Evolutionary conservation across 306 rosid species (phyloP).

Genomic region (Leucaena leucocephala): DNA sequence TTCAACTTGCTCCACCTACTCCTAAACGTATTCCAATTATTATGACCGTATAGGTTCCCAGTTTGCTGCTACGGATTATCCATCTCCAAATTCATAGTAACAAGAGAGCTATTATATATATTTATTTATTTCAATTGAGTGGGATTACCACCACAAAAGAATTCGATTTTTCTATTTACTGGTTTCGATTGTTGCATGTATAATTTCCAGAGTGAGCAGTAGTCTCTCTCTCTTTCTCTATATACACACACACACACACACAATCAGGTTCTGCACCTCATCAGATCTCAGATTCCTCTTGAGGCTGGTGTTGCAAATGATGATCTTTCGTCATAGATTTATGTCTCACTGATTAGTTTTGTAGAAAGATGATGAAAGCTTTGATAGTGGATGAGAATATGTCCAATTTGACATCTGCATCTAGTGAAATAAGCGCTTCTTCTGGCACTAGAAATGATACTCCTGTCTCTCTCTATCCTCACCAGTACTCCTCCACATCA

Average conservation of each 20-base stretch:
- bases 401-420: slow-evolving; percentile 77
- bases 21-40: background rate
- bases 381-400: slow-evolving; percentile 57
- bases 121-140: background rate
- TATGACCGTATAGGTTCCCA: background rate
- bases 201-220: slow-evolving; percentile 20
- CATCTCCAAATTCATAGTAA: background rate
- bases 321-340: slow-evolving; percentile 6
- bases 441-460: slow-evolving; percentile 55
- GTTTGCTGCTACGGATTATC: background rate
- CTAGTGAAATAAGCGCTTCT: slow-evolving; percentile 74
- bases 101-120: slow-evolving; percentile 19
- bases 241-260: no score
- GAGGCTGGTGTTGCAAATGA: slow-evolving; percentile 27
- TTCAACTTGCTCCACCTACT: slow-evolving; percentile 10
- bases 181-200: background rate
- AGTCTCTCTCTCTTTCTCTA: background rate
- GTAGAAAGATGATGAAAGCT: slow-evolving; percentile 48
- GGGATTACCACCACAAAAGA: slow-evolving; percentile 19
- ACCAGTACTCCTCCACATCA: slow-evolving; percentile 51
- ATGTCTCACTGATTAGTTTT: background rate
- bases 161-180: slow-evolving; percentile 20
- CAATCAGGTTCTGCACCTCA: slow-evolving; percentile 38
- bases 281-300: slow-evolving; percentile 50
- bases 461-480: slow-evolving; percentile 43